phyloP scores from a whole-genome alignment of 192 early-diverging fungal species.

The Dissophora globulifera region DNA sequence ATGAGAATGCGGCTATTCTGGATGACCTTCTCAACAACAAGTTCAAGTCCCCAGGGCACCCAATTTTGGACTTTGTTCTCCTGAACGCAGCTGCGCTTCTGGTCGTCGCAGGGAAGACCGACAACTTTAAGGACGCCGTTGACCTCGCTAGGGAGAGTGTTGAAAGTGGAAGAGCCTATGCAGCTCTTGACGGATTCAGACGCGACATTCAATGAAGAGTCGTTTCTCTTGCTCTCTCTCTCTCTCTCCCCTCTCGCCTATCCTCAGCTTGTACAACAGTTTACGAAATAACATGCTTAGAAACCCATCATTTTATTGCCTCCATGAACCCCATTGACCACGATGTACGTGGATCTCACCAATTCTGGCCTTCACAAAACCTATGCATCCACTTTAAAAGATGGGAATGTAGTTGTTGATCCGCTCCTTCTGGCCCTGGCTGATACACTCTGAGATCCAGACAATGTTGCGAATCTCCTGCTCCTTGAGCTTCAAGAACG shows the following conservation, averaged over 20 bases:
- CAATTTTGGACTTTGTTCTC: slow-evolving; percentile 91
- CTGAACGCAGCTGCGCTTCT: slow-evolving; percentile 92
- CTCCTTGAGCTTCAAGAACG: slow-evolving; percentile 96
- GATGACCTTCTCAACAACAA: slow-evolving; percentile 72
- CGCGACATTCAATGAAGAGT: slow-evolving; percentile 52
- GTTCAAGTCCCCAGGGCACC: slow-evolving; percentile 64
- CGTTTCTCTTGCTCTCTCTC: neutral
- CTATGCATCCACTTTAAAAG: slow-evolving; percentile 70
- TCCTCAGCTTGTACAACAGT: too few species aligned
- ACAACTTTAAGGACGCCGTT: slow-evolving; percentile 80
- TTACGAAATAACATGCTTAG: too few species aligned
- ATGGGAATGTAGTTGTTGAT: slow-evolving; percentile 95
- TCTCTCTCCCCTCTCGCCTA: too few species aligned
- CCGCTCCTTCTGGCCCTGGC: slow-evolving; percentile 96
- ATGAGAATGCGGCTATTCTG: slow-evolving; percentile 82
- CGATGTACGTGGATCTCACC: too few species aligned
- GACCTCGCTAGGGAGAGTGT: slow-evolving; percentile 79
- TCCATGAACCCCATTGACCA: too few species aligned
- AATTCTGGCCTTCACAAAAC: too few species aligned
- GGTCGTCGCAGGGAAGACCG: slow-evolving; percentile 80
- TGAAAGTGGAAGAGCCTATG: slow-evolving; percentile 72
- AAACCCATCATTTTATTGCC: too few species aligned
- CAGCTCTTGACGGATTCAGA: slow-evolving; percentile 72
- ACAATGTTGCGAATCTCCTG: slow-evolving; percentile 99
- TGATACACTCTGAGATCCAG: slow-evolving; percentile 98